Percentiles rank a stretch among this genome's conserved stretches.
Evolutionary conservation across 371 early-diverging fungal species (phyloP).

Genomic region (Nematocida ironsii): DNA sequence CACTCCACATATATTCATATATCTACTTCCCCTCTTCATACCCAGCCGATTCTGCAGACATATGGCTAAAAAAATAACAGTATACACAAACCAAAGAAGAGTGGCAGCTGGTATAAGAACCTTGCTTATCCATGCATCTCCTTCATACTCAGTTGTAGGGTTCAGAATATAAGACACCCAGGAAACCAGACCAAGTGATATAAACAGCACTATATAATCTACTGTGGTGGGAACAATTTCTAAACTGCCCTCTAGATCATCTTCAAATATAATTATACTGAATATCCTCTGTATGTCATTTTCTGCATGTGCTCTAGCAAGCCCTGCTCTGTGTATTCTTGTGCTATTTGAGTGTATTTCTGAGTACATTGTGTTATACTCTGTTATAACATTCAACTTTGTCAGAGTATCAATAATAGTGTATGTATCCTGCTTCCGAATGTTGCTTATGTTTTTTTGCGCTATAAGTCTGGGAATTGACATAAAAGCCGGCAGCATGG

Average conservation of each 20-base stretch:
- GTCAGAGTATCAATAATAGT: constrained; percentile 4
- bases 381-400: not conserved
- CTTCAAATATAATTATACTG: constrained; percentile 14
- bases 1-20: not conserved
- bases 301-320: not conserved
- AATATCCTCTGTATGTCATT: not conserved
- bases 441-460: not conserved
- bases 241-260: constrained; percentile 1
- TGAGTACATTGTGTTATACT: not conserved
- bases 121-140: not conserved
- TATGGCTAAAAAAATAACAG: not conserved
- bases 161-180: not conserved
- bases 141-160: not conserved
- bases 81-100: not conserved
- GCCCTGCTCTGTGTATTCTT: not conserved
- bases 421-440: constrained; percentile 1
- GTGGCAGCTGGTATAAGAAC: not conserved
- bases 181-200: not conserved
- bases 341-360: not conserved
- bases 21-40: not conserved
- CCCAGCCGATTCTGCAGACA: not conserved
- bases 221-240: not conserved
- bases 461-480: not conserved
- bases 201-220: not conserved
- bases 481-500: not conserved